These are phyloP conservation scores for Trichosporon inkin DNA, from an alignment of 1,284 basidiomycete genomes.

Conservation along the genomic window DNA sequence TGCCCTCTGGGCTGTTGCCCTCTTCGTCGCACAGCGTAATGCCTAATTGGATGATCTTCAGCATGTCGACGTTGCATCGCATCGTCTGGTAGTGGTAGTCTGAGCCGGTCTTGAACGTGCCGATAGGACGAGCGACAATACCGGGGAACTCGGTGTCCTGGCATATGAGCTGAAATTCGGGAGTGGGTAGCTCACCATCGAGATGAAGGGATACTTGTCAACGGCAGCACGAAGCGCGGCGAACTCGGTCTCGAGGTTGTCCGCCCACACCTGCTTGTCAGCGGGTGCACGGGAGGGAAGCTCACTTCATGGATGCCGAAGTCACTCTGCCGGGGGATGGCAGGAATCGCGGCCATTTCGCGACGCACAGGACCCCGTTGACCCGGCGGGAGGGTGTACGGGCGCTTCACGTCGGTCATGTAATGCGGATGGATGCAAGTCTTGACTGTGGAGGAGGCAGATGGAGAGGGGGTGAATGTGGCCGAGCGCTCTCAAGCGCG, in stretches of 20 bases:
- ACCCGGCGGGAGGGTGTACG: conserved; percentile 6
- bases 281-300: background rate
- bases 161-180: conserved; percentile 1
- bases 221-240: conserved; percentile 76
- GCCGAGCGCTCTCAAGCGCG: background rate
- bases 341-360: background rate
- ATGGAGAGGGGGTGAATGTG: background rate
- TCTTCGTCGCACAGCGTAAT: conserved; percentile 91
- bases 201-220: conserved; percentile 87
- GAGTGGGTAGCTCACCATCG: conserved; percentile 66
- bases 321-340: conserved; percentile 34
- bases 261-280: conserved; percentile 70
- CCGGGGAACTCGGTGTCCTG: conserved; percentile 99
- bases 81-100: conserved; percentile 99
- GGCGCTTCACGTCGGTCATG: conserved; percentile 6
- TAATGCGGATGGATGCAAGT: background rate
- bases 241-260: conserved; percentile 91
- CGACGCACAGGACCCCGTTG: conserved; percentile 6
- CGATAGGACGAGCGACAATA: conserved; percentile 95
- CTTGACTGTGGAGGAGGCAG: background rate
- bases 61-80: conserved; percentile 95
- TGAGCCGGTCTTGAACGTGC: conserved; percentile 89
- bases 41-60: conserved; percentile 96
- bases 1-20: conserved; percentile 82
- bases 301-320: conserved; percentile 44